Conservation (phyloP, 495 filamentous ascomycete species). For the Cenococcum geophilum region DNA sequence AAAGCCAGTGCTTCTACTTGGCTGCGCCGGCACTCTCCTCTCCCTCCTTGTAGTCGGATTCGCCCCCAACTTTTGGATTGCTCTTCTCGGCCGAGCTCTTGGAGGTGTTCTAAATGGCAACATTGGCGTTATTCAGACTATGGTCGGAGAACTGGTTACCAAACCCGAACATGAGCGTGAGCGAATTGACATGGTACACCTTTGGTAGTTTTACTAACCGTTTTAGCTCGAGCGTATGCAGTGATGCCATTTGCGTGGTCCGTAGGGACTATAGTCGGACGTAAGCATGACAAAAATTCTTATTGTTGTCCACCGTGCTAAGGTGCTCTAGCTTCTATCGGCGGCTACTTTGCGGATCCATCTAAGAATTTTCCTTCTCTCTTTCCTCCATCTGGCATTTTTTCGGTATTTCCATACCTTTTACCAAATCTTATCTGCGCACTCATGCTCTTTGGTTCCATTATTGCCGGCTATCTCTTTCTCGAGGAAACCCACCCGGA, state of each 20-base stretch:
- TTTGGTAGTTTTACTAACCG: slow-evolving; percentile 8
- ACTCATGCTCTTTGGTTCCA: slow-evolving; percentile 62
- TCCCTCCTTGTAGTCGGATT: slow-evolving; percentile 80
- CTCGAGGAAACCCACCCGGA: slow-evolving; percentile 78
- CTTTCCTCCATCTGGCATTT: slow-evolving; percentile 58
- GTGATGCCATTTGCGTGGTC: slow-evolving; percentile 88
- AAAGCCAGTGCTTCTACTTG: slow-evolving; percentile 74
- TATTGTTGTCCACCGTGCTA: slow-evolving; percentile 5
- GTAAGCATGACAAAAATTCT: slow-evolving; percentile 9
- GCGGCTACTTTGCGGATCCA: slow-evolving; percentile 70
- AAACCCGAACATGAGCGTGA: slow-evolving; percentile 77
- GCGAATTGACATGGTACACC: slow-evolving; percentile 32
- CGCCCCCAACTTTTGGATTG: slow-evolving; percentile 70
- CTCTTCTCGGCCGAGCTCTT: slow-evolving; percentile 64
- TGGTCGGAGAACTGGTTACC: slow-evolving; percentile 76
- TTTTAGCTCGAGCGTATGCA: slow-evolving; percentile 65
- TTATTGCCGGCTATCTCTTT: slow-evolving; percentile 64
- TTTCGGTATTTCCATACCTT: slow-evolving; percentile 74
- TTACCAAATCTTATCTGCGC: slow-evolving; percentile 76
- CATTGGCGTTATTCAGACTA: slow-evolving; percentile 85
- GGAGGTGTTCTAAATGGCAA: slow-evolving; percentile 83
- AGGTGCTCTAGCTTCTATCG: slow-evolving; percentile 52
- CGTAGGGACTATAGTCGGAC: slow-evolving; percentile 77
- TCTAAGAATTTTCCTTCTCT: slow-evolving; percentile 58
- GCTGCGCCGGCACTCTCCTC: slow-evolving; percentile 71